These are phyloP conservation scores for Salix koriyanagi DNA, from an alignment of 345 rosid genomes.

Conservation along the genomic window DNA sequence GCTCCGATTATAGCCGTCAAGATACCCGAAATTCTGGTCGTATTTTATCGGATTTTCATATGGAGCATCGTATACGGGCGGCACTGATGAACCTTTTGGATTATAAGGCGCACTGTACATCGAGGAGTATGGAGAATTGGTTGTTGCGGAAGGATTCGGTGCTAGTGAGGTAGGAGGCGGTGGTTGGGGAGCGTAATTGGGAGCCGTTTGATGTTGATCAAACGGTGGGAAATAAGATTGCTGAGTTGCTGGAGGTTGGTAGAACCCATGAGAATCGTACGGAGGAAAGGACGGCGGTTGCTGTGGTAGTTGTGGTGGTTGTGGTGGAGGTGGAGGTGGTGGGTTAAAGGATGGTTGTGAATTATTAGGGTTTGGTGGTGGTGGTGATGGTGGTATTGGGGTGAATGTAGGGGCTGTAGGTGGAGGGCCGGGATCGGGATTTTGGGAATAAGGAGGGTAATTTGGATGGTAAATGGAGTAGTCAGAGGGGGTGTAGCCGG, in stretches of 20 bases:
- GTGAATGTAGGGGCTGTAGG: constrained; percentile 70
- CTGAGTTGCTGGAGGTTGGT: constrained; percentile 46
- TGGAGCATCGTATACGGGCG: constrained; percentile 39
- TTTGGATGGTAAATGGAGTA: constrained; percentile 46
- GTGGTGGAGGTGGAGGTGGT: constrained; percentile 23
- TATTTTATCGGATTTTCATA: constrained; percentile 54
- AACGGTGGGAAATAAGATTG: constrained; percentile 50
- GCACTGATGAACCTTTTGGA: constrained; percentile 38
- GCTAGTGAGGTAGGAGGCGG: constrained; percentile 25
- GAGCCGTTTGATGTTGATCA: constrained; percentile 57
- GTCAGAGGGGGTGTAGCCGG: constrained; percentile 51
- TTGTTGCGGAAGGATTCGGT: constrained; percentile 25
- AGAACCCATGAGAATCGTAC: constrained; percentile 57
- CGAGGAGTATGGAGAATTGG: constrained; percentile 29
- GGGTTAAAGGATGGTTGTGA: constrained; percentile 35
- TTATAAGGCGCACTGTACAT: constrained; percentile 39
- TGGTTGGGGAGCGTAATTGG: constrained; percentile 30
- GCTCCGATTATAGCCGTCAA: constrained; percentile 37
- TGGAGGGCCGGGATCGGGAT: constrained; percentile 47
- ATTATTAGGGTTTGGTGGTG: constrained; percentile 29
- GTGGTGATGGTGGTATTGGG: constrained; percentile 26
- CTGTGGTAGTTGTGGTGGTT: constrained; percentile 10
- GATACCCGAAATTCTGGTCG: constrained; percentile 45
- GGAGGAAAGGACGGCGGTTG: constrained; percentile 47
- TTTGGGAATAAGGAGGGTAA: constrained; percentile 51